These are phyloP conservation scores for Tuber aestivum DNA, from an alignment of 495 filamentous ascomycete species.

Conservation along the genomic window DNA sequence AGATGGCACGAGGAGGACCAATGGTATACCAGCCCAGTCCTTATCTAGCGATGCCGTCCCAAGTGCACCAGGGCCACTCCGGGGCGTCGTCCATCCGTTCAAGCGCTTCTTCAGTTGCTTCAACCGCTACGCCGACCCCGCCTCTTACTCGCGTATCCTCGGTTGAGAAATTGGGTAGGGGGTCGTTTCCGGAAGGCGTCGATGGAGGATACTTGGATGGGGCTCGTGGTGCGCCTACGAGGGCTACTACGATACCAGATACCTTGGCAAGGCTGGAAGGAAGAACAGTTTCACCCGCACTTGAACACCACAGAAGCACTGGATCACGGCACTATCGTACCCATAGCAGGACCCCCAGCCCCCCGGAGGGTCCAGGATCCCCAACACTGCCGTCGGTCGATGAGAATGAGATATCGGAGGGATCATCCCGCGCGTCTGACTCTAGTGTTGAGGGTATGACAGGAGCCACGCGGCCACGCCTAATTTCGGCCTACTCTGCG, in stretches of 20 bases:
- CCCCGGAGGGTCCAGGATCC: constrained; percentile 35
- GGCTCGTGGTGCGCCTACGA: constrained; percentile 1
- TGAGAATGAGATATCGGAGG: constrained; percentile 35
- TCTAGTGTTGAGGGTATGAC: constrained; percentile 24
- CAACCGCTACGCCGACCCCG: constrained; percentile 18
- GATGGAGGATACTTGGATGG: background rate
- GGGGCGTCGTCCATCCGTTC: constrained; percentile 32
- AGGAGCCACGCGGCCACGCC: constrained; percentile 17
- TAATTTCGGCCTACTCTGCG: constrained; percentile 32
- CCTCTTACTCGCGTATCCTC: constrained; percentile 30
- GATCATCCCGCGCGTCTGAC: constrained; percentile 39
- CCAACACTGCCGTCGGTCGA: constrained; percentile 35
- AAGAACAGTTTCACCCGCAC: constrained; percentile 11
- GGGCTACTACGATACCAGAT: constrained; percentile 27
- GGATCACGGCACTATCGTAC: constrained; percentile 7
- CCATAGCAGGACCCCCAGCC: constrained; percentile 36
- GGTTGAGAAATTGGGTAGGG: constrained; percentile 12
- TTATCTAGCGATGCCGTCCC: constrained; percentile 32
- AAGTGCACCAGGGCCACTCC: constrained; percentile 17
- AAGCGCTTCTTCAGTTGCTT: constrained; percentile 33
- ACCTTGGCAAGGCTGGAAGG: constrained; percentile 40
- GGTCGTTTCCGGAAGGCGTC: constrained; percentile 8
- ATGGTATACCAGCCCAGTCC: constrained; percentile 42
- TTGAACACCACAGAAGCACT: constrained; percentile 19
- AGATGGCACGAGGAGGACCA: constrained; percentile 22